Evolutionary conservation across 2,329 filamentous ascomycete species (phyloP), one percentile per base, ranked within the genome.

Genomic region (Camptophora hylomeconis): DNA sequence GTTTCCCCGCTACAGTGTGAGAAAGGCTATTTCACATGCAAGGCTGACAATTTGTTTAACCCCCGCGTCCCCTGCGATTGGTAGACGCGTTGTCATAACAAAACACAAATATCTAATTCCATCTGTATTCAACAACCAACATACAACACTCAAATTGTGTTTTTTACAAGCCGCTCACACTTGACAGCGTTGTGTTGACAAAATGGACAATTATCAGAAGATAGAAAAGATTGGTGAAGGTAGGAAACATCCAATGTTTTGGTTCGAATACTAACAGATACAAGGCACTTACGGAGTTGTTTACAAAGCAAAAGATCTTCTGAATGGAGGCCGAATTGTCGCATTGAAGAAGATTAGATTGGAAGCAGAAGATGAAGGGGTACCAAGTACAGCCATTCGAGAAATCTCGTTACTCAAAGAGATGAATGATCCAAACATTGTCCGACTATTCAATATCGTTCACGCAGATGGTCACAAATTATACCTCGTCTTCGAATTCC

Each of bases 221-320:
- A 71, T 93, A 50, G 84, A 93, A 64, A 93, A 93, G 67, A 84
- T 93, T 49, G 84, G 84, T 57, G 84, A 93, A 72, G 84, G 84
- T 89, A 61, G 47, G 69, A 54, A 28, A 20, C 14, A 17, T 23
- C 9, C 17, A 20, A n/a, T n/a, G n/a, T n/a, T n/a, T n/a, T n/a
- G n/a, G n/a, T n/a, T n/a, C n/a, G n/a, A n/a, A n/a, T n/a, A n/a
- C 31, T 26, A 22, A 37, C 21, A 26, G 11, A 24, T 20, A 27
- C 5, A 42, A 92, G 84, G 84, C 48, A 93, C 84, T 10, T 93
- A 93, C 53, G 84, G 84, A 56, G 84, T 93, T 39, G 84, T 93
- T 39, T 93, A 93, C 72, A 92, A 92, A 59, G 84, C 84, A 35
- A 75, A 79, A 43, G 84, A 93, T 55, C 76, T 93, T 36, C 72